Conservation (phyloP, 495 filamentous ascomycete species). For the Viridothelium virens region DNA sequence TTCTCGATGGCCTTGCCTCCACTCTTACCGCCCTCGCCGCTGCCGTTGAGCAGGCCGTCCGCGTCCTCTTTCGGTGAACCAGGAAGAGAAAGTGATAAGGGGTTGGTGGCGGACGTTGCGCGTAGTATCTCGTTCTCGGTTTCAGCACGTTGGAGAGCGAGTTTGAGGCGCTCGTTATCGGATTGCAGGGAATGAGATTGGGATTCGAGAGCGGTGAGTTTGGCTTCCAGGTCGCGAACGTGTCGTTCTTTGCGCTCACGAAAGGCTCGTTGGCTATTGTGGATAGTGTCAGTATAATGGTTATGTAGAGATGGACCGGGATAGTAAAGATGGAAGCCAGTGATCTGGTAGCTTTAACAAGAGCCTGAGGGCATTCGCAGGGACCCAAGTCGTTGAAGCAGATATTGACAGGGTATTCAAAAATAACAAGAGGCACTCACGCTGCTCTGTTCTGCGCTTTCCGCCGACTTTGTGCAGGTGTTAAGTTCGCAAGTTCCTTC, state of each 20-base stretch:
- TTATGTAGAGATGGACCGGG: not conserved
- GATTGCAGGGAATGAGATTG: constrained; percentile 46
- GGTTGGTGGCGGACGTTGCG: constrained; percentile 36
- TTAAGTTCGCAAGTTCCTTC: constrained; percentile 52
- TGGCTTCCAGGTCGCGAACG: constrained; percentile 83
- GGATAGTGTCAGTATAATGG: constrained; percentile 12
- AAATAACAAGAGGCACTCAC: constrained; percentile 46
- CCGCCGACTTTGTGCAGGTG: constrained; percentile 72
- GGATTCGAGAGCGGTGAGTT: constrained; percentile 66
- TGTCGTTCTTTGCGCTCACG: constrained; percentile 93
- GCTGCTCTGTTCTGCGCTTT: constrained; percentile 96
- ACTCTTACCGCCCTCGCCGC: not conserved
- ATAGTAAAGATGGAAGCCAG: too few relatives aligned
- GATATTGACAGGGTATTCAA: not conserved
- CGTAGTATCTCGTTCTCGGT: constrained; percentile 93
- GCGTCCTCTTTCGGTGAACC: constrained; percentile 3
- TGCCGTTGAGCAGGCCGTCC: constrained; percentile 15
- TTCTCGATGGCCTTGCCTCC: constrained; percentile 7
- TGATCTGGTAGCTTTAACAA: not conserved
- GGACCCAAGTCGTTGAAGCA: not conserved
- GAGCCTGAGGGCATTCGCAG: not conserved
- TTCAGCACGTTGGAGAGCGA: constrained; percentile 65
- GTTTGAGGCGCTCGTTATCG: constrained; percentile 80
- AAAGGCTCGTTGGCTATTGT: constrained; percentile 79
- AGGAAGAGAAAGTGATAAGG: constrained; percentile 21